Percentiles rank a stretch among this genome's conserved stretches.
Conservation (phyloP, 2,329 filamentous ascomycete species). For the Mycosphaerella arachidis region DNA sequence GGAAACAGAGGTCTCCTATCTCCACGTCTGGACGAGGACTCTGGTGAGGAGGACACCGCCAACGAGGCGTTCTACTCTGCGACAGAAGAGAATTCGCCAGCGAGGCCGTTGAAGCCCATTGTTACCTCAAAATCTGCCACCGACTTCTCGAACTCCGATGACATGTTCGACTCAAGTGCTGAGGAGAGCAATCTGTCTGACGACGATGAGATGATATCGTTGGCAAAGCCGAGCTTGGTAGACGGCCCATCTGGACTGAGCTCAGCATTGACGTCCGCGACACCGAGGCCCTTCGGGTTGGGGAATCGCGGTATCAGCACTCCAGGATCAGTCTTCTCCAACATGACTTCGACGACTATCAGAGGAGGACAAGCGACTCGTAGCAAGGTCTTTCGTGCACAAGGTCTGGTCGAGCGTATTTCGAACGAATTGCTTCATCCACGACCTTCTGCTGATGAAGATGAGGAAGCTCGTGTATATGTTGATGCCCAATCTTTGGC, state of each 20-base stretch:
- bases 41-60: slow-evolving; percentile 59
- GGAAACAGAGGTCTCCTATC: slow-evolving; percentile 27
- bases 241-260: slow-evolving; percentile 74
- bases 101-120: slow-evolving; percentile 40
- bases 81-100: slow-evolving; percentile 61
- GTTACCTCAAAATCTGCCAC: slow-evolving; percentile 34
- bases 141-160: slow-evolving; percentile 42
- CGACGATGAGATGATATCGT: slow-evolving; percentile 90
- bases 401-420: slow-evolving; percentile 68
- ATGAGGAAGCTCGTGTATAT: slow-evolving; percentile 80
- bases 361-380: slow-evolving; percentile 62
- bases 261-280: slow-evolving; percentile 74
- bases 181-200: slow-evolving; percentile 80
- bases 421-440: slow-evolving; percentile 78
- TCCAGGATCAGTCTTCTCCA: slow-evolving; percentile 84
- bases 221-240: slow-evolving; percentile 73
- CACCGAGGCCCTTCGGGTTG: slow-evolving; percentile 68
- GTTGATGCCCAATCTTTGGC: slow-evolving; percentile 82
- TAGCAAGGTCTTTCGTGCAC: slow-evolving; percentile 78
- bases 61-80: slow-evolving; percentile 93
- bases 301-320: slow-evolving; percentile 72
- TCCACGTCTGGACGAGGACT: slow-evolving; percentile 31
- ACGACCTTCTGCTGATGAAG: slow-evolving; percentile 76
- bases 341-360: slow-evolving; percentile 77
- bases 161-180: slow-evolving; percentile 56